phyloP scores from a whole-genome alignment of 2,329 filamentous ascomycete species.

The Claviceps sp. region DNA sequence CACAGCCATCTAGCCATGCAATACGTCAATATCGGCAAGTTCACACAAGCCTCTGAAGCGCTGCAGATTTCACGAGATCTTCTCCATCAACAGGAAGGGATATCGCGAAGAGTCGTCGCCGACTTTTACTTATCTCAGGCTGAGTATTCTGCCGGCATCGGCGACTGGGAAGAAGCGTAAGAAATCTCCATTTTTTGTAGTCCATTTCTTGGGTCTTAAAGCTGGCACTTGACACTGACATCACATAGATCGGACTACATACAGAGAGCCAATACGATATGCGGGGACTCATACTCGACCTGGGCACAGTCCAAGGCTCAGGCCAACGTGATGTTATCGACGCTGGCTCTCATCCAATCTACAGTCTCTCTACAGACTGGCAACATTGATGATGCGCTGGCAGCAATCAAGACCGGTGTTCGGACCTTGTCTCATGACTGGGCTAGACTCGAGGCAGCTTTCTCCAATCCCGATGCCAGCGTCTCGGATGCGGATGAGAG shows the following conservation, averaged over 20 bases:
- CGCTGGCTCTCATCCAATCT: conserved; percentile 43
- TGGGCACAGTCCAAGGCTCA: conserved; percentile 23
- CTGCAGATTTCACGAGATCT: conserved; percentile 46
- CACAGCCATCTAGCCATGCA: conserved; percentile 37
- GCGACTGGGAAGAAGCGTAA: conserved; percentile 49
- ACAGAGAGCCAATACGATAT: conserved; percentile 26
- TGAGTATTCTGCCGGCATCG: conserved; percentile 59
- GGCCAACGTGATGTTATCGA: conserved; percentile 17
- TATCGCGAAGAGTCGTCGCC: conserved; percentile 27
- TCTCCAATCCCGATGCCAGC: conserved; percentile 14
- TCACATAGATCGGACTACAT: conserved; percentile 17
- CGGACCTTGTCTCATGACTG: conserved; percentile 43
- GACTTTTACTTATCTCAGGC: conserved; percentile 57
- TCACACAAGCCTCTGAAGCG: conserved; percentile 32
- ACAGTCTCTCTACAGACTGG: conserved; percentile 50
- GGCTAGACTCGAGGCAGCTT: conserved; percentile 31
- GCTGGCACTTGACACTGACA: neutral
- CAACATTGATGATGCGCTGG: conserved; percentile 43
- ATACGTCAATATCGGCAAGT: conserved; percentile 39
- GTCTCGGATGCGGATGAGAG: conserved; percentile 12
- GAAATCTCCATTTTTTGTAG: conserved; percentile 3
- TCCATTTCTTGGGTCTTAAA: neutral
- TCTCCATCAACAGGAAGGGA: conserved; percentile 22
- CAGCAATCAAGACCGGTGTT: conserved; percentile 43
- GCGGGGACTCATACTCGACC: conserved; percentile 14